These are phyloP conservation scores for Pseudogymnoascus sp. DNA, from an alignment of 2,329 filamentous ascomycete genomes.

Conservation along the genomic window DNA sequence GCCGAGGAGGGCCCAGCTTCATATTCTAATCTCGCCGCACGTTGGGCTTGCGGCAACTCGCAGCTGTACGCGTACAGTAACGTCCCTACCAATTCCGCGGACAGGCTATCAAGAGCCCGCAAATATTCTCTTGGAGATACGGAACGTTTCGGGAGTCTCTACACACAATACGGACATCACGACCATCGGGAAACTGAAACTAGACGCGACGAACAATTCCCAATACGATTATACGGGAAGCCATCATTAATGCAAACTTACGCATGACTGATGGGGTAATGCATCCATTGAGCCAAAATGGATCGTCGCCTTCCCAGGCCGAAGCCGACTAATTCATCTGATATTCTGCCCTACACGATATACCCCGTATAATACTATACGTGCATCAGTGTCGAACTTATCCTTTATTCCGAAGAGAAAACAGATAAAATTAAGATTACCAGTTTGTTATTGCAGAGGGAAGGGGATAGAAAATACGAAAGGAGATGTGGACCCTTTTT, in stretches of 20 bases:
- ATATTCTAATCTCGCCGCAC: background rate
- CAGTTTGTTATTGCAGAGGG: background rate
- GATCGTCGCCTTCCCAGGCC: background rate
- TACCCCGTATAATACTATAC: background rate
- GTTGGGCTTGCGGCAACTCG: background rate
- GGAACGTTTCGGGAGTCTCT: background rate
- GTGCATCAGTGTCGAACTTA: background rate
- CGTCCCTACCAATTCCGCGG: background rate
- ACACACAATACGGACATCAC: background rate
- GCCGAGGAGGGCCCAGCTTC: background rate
- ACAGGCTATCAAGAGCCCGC: background rate
- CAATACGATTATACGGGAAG: background rate
- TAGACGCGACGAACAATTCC: background rate
- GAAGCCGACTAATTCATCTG: background rate
- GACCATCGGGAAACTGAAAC: background rate
- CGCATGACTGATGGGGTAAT: background rate
- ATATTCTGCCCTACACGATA: background rate
- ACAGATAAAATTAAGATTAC: background rate
- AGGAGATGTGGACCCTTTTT: background rate
- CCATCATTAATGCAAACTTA: conserved; percentile 6
- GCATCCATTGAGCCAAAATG: background rate
- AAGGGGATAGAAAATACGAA: background rate
- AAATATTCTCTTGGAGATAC: background rate
- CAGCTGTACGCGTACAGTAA: background rate
- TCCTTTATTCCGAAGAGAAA: background rate